Evolutionary conservation across 306 rosid genomes (phyloP), one percentile per base, ranked within the genome.

Genomic region (Astragalus membranaceus): DNA sequence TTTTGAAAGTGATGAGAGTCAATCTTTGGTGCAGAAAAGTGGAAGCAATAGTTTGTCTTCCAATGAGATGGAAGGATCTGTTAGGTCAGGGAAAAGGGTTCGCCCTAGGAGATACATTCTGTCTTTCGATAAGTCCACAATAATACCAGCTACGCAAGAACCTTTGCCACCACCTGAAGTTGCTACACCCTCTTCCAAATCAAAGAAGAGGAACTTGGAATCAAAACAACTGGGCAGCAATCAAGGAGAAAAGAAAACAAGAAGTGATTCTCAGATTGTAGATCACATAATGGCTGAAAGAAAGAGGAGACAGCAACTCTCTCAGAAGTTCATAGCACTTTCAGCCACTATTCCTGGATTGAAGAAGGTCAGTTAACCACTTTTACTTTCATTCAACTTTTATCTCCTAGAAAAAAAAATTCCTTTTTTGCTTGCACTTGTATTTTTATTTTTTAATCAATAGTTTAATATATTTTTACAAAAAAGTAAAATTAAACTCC

Each of bases 281-380:
- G 75, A 79, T 62, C 83, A 79, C 43, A 62, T 74, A 0, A 26
- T 74, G 49, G 79, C 83, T 0, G 79, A 79, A 43, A 79, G 83
- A 20, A 79, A 48, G 49, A 53, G 83, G 50, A 79, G 83, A 47
- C 72, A 53, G 35, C 56, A 74, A 12, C 50, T 79, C 5, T 36
- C 79, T 0, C 36, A 68, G 16, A 74, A 41, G 54, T 79, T 79
- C 55, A 79, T 79, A 13, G 83, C 79, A 0, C 83, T 74, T 54
- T 79, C 83, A 1, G 79, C 79, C 4, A 62, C 73, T 36, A 74
- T 79, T 37, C 83, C 83, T 2, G 83, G 67, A 12, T 69, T 79
- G 73, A 79, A 74, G 73, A 79, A 79, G 83, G 82, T 23, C 3
- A 16, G 43, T 4, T 4, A 10, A 6, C 9, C 11, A 1, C 11